Conservation (phyloP, 306 rosid species). For the Bauhinia variegata region DNA sequence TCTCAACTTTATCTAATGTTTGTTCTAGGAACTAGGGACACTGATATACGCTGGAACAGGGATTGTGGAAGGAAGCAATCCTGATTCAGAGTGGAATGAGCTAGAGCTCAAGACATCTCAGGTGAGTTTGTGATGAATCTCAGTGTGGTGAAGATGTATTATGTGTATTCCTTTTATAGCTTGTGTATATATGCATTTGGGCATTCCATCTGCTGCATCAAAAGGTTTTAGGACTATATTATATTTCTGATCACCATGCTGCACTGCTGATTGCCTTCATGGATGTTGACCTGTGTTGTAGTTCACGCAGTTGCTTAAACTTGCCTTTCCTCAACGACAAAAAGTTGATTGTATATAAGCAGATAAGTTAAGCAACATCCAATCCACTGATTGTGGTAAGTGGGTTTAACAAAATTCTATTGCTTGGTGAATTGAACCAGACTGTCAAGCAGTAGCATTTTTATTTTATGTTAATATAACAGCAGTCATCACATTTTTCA, state of each 20-base stretch:
- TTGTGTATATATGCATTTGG: not conserved
- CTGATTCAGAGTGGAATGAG: conserved; percentile 90
- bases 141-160: not conserved
- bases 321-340: conserved; percentile 58
- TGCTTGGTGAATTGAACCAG: too few species aligned
- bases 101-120: conserved; percentile 90
- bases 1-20: conserved; percentile 23
- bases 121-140: conserved; percentile 47
- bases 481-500: too few species aligned
- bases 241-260: conserved; percentile 29
- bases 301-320: conserved; percentile 85
- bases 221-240: not conserved
- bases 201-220: not conserved
- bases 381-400: too few species aligned
- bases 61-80: conserved; percentile 88
- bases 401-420: too few species aligned
- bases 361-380: conserved; percentile 41
- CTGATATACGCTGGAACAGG: conserved; percentile 94
- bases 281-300: conserved; percentile 43
- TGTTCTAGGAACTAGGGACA: conserved; percentile 72
- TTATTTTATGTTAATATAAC: too few species aligned
- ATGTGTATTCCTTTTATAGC: not conserved
- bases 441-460: too few species aligned
- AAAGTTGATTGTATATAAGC: conserved; percentile 50
- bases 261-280: conserved; percentile 25